Base-by-base conservation (phyloP, 441 rosid genomes). In the Oxalis stricta region DNA sequence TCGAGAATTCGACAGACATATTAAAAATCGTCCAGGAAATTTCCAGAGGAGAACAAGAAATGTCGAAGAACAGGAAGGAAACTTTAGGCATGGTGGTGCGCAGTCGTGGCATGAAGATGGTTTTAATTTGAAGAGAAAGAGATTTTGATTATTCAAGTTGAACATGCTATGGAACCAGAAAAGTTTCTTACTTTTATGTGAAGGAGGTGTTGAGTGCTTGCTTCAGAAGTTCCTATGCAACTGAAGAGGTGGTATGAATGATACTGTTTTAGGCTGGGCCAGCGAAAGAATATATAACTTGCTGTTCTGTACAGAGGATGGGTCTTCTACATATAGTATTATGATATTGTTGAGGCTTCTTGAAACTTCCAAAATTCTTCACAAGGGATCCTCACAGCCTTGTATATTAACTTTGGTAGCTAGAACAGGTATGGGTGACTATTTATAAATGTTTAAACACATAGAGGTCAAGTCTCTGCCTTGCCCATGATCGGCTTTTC, bases 11-110 rank as follows among this genome's bases (percentile, higher is more conserved):
- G 88, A 80, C 32, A 66, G 86, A 38, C 60, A 69, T 56, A 61
- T 66, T 33, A 75, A 71, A 62, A 75, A 58, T 33, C 64, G 71
- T 17, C 60, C 78, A 39, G 85, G 73, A 47, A 67, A 64, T 73
- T 68, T 59, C 43, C 70, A 70, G 61, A 69, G 75, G 64, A 77
- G 81, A 65, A 57, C 54, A 22, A 65, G 75, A 56, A 64, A 48
- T 53, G 55, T 73, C 22, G 87, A 66, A 40, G 88, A 72, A 53
- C 77, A 72, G 50, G 82, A 78, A 39, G 82, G 66, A 52, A 82
- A 46, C 50, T 64, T 55, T 59, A 63, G 75, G 53, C 72, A 63
- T 52, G 70, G 64, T 58, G 68, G 70, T n/a, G n/a, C n/a, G 38
- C 66, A 67, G 52, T 50, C 52, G 29, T 61, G 75, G 68, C 70